Evolutionary conservation across 2,329 filamentous ascomycete genomes (phyloP), one percentile per base, ranked within the genome.

Genomic region (Ophiognomonia clavigignenti-juglandacearum): DNA sequence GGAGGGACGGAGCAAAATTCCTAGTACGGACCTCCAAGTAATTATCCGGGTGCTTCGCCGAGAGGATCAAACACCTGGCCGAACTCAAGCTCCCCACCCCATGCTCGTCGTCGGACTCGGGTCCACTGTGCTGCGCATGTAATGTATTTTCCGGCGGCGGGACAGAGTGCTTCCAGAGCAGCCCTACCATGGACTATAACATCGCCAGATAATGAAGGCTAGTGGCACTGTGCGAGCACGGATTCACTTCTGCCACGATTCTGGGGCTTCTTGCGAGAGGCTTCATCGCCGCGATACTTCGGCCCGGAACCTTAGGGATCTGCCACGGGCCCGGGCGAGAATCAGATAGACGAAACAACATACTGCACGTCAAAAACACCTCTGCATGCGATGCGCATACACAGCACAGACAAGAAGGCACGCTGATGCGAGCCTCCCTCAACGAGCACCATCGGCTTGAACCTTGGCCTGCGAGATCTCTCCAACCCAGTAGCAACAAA

Each of bases 1-100:
- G 29, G 29, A 13, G 22, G 29, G n/a, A 43, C 40, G 40, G 40
- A 24, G 40, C 20, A n/a, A n/a, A 43, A 43, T 35, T 20, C 20
- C 40, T 22, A 35, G 23, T 34, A 11, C 6, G 16, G 18, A 10
- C 6, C 4, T 3, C 9, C 35, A 14, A 14, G 18, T 37, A 20
- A n/a, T n/a, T n/a, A n/a, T n/a, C n/a, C 11, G 35, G 7, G 6
- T 10, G 19, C 37, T 14, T 29, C 31, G 8, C 9, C 26, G 3
- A 7, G 29, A 23, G 6, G 18, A 26, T 24, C 31, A 43, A 11
- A 43, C 40, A 35, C 19, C 14, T 41, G 5, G 19, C 16, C 26
- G 5, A 24, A 16, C 11, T n/a, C 9, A 37, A 11, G 18, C 39
- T n/a, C n/a, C n/a, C n/a, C n/a, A n/a, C n/a, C n/a, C n/a, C n/a